Percentiles rank a stretch among this genome's conserved stretches.
Evolutionary conservation across 2,329 filamentous ascomycete genomes (phyloP).

Genomic region (Aspergillus tubingensis): DNA sequence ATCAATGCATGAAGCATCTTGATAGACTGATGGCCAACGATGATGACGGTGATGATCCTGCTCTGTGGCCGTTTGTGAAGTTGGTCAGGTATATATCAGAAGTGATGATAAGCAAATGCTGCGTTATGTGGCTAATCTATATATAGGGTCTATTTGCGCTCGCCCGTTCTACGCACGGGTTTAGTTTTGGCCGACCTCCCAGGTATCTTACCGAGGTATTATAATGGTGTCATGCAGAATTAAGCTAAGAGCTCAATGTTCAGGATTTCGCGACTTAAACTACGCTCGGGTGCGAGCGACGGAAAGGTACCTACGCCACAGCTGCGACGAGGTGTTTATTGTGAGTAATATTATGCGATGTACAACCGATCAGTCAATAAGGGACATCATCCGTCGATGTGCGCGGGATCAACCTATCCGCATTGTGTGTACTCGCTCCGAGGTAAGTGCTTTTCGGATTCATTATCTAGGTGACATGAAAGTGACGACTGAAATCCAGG

Average conservation of each 20-base stretch:
- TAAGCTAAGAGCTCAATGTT: background rate
- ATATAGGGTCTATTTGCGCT: conserved; percentile 23
- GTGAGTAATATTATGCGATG: conserved; percentile 23
- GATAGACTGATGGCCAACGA: conserved; percentile 19
- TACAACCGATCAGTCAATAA: conserved; percentile 20
- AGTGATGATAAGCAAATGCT: too few relatives aligned
- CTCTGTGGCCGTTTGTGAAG: conserved; percentile 27
- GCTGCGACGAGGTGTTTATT: conserved; percentile 27
- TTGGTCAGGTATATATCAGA: conserved; percentile 18
- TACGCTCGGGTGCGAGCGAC: conserved; percentile 22
- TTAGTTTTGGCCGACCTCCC: conserved; percentile 26
- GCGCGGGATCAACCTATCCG: conserved; percentile 10
- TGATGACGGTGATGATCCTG: background rate
- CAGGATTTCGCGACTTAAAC: conserved; percentile 27
- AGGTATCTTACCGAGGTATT: background rate
- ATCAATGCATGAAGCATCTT: conserved; percentile 19
- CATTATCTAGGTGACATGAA: background rate
- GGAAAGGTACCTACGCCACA: conserved; percentile 22
- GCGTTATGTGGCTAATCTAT: too few relatives aligned
- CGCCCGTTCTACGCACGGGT: conserved; percentile 22
- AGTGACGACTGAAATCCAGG: background rate
- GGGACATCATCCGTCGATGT: conserved; percentile 15
- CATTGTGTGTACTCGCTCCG: conserved; percentile 25
- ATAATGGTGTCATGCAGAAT: too few relatives aligned
- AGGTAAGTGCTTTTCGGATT: conserved; percentile 2